Evolutionary conservation across 2,329 filamentous ascomycete species (phyloP), one percentile per base, ranked within the genome.

Genomic region (Arthrinium phaeospermum): DNA sequence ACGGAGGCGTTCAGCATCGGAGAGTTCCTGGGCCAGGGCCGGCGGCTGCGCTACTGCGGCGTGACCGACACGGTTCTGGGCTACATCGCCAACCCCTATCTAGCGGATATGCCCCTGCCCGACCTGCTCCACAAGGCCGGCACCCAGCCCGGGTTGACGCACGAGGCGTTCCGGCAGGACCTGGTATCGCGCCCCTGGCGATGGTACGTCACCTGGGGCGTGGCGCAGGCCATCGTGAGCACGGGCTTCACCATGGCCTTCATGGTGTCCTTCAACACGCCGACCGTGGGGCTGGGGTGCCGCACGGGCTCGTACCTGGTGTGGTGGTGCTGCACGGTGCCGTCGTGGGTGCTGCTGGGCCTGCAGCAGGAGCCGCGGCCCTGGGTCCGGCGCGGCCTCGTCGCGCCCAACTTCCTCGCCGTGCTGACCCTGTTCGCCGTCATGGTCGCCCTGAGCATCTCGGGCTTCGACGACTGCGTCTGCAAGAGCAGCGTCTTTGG

Each of bases 181-280:
- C 37, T 45, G 8, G 14, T 46, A 1, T 4, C 16, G 22, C 64
- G 64, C 37, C 37, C 64, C 10, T 27, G 34, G 37, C 22, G 22
- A 7, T 67, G 64, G 64, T 5, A 14, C 64, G 22, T 14, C 37
- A 19, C 24, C 64, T 67, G 64, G 64, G 22, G 45, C 19, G 44
- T 16, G 3, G 44, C 37, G 10, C 64, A 67, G 37, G 37, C 8
- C 37, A 67, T 67, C 22, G 64, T 67, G 30, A 67, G 61, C 37
- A 67, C 16, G 27, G n/a, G 61, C 30, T 67, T 41, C 61, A 4
- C 22, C 61, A 67, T 67, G 61, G 61, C 30, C 1, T 67, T 67
- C 61, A 67, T 67, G 61, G 61, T 67, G 14, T 67, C 61, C 1
- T 67, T 67, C 61, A 67, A 67, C 22, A 67, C 61, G 1, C 61